These are phyloP conservation scores for Aurifilum marmelostoma DNA, from an alignment of 2,329 filamentous ascomycete genomes.

Conservation along the genomic window DNA sequence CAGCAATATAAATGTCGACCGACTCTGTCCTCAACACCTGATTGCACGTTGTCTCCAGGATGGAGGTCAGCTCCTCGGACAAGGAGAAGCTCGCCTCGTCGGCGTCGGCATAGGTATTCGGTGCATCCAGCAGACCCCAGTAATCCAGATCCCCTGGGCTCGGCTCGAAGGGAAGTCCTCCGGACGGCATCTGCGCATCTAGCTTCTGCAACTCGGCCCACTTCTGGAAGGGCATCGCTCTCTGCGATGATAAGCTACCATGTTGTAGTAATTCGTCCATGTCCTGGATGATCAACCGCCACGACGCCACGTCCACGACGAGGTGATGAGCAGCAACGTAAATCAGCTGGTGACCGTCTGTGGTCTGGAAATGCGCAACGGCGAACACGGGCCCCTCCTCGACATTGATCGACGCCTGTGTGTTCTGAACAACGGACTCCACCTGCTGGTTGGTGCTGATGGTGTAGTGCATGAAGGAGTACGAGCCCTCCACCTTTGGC, in stretches of 20 bases:
- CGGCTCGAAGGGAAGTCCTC: constrained; percentile 44
- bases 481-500: constrained; percentile 46
- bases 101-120: constrained; percentile 52
- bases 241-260: constrained; percentile 48
- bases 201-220: constrained; percentile 53
- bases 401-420: constrained; percentile 52
- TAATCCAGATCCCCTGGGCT: constrained; percentile 47
- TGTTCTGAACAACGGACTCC: constrained; percentile 43
- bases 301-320: constrained; percentile 54
- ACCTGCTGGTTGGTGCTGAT: constrained; percentile 48
- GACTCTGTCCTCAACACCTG: constrained; percentile 54
- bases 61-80: constrained; percentile 45
- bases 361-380: constrained; percentile 51
- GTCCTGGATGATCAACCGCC: constrained; percentile 54
- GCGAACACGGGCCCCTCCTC: constrained; percentile 55
- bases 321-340: constrained; percentile 57
- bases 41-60: constrained; percentile 48
- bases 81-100: constrained; percentile 48
- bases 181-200: constrained; percentile 25
- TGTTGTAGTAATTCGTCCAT: constrained; percentile 52
- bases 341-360: constrained; percentile 50
- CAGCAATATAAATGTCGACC: constrained; percentile 57
- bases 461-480: constrained; percentile 47
- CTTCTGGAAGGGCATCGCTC: constrained; percentile 51
- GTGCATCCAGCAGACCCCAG: constrained; percentile 49